Percentiles rank a stretch among this genome's conserved stretches.
phyloP scores from a whole-genome alignment of 1,284 basidiomycete species.

The Rhodotorula sp. region DNA sequence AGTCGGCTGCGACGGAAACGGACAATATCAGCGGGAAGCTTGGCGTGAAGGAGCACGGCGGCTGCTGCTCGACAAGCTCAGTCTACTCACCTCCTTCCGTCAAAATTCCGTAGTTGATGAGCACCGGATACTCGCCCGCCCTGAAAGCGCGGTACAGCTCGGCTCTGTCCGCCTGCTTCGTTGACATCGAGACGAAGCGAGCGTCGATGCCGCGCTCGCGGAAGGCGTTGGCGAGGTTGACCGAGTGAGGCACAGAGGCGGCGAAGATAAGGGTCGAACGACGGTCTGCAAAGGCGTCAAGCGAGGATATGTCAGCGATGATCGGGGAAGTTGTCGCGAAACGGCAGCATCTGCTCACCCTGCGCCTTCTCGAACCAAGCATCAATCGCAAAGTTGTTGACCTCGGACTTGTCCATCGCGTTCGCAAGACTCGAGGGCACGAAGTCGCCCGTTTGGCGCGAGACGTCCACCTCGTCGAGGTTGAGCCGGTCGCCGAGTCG shows the following conservation, averaged over 20 bases:
- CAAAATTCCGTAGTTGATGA: constrained; percentile 89
- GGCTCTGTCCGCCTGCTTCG: constrained; percentile 64
- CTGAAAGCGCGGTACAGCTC: constrained; percentile 68
- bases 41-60: background rate
- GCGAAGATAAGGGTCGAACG: constrained; percentile 89
- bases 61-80: background rate
- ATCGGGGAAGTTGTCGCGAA: too few relatives aligned
- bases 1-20: constrained; percentile 29
- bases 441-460: constrained; percentile 71
- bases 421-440: constrained; percentile 68
- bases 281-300: constrained; percentile 52
- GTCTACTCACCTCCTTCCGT: constrained; percentile 64
- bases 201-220: constrained; percentile 78
- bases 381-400: constrained; percentile 73
- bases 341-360: constrained; percentile 34
- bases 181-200: constrained; percentile 66
- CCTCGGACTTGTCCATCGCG: constrained; percentile 70
- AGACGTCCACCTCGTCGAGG: constrained; percentile 65
- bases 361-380: constrained; percentile 81
- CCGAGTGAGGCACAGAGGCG: constrained; percentile 70
- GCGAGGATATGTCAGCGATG: background rate
- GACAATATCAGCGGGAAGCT: too few relatives aligned
- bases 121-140: constrained; percentile 71
- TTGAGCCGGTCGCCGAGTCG: constrained; percentile 62
- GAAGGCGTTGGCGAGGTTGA: constrained; percentile 53